A percentile compares a stretch with the other conserved stretches of the same genome.
phyloP scores from a whole-genome alignment of 176 grass and related monocot species.

The bread wheat (Triticum aestivum) region DNA sequence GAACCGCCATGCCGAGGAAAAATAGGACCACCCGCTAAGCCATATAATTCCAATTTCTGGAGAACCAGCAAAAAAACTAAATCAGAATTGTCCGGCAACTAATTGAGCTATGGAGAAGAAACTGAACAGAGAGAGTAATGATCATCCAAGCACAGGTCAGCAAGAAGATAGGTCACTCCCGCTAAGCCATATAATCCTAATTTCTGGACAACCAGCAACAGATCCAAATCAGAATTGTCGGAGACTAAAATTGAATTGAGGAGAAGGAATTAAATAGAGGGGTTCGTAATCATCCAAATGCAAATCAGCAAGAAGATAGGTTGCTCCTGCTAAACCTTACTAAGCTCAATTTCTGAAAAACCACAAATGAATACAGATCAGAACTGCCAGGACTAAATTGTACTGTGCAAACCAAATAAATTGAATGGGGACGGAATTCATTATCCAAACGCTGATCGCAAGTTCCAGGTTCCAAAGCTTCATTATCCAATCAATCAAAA shows the following conservation, averaged over 20 bases:
- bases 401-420: neutral
- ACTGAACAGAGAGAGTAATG: neutral
- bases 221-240: neutral
- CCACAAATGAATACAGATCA: neutral
- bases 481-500: no score
- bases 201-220: neutral
- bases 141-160: neutral
- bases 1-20: neutral
- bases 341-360: neutral
- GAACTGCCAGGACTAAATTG: neutral
- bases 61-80: neutral
- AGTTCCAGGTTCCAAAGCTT: no score
- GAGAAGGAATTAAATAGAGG: neutral
- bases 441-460: no score
- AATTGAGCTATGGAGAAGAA: neutral
- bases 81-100: neutral
- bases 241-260: no score
- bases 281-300: neutral
- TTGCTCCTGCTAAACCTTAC: no score
- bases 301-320: neutral
- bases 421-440: no score
- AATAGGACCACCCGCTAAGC: neutral
- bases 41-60: neutral
- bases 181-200: neutral
- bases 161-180: neutral